These are phyloP conservation scores for Rhododendron simsii DNA, from an alignment of 148 eudicot species.

Conservation along the genomic window DNA sequence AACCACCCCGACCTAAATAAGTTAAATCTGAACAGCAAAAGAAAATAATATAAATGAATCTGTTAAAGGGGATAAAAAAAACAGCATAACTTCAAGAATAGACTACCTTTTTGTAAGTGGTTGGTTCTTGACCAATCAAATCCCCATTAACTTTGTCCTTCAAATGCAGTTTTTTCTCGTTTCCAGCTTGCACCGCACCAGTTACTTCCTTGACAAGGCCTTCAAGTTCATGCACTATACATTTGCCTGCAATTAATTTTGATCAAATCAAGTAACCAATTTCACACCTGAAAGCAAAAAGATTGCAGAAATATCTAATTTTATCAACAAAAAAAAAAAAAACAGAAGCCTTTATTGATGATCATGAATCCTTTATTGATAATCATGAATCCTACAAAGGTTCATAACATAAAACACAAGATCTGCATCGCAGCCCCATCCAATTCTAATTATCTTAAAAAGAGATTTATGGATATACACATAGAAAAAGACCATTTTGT, in stretches of 20 bases:
- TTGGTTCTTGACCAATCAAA: conserved; percentile 13
- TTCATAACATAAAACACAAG: neutral
- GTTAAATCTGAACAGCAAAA: neutral
- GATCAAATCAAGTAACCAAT: neutral
- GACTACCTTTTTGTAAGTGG: conserved; percentile 12
- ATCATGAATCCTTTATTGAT: neutral
- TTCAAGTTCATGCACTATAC: conserved; percentile 43
- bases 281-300: neutral
- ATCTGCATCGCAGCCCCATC: neutral
- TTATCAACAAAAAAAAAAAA: neutral
- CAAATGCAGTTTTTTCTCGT: conserved; percentile 4
- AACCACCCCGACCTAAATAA: neutral
- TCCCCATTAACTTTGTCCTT: conserved; percentile 9
- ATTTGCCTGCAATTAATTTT: conserved; percentile 20
- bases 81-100: neutral
- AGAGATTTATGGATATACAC: no score
- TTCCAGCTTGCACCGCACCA: conserved; percentile 9
- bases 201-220: conserved; percentile 41
- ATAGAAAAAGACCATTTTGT: neutral
- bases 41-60: neutral
- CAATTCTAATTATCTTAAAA: neutral
- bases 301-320: neutral
- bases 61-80: neutral
- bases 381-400: neutral
- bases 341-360: no score